Percentiles rank a stretch among this genome's conserved stretches.
Evolutionary conservation across 441 rosid species (phyloP).

Genomic region (Jatropha multifida): DNA sequence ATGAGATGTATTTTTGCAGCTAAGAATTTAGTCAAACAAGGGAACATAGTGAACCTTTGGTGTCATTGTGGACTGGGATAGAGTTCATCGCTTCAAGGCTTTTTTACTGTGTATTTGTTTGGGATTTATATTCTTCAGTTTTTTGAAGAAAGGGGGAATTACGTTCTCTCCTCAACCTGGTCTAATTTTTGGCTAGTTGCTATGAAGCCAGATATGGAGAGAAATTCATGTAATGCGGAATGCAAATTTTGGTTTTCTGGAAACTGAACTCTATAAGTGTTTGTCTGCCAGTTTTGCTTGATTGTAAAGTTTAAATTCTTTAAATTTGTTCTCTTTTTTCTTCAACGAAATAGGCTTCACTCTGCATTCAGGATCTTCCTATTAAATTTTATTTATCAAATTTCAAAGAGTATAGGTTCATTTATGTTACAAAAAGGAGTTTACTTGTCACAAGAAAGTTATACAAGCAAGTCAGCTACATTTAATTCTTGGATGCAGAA

Average conservation of each 20-base stretch:
- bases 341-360: not conserved
- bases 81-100: not conserved
- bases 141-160: not conserved
- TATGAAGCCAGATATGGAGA: not conserved
- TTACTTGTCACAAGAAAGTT: too few relatives aligned
- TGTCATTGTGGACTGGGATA: not conserved
- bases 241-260: conserved; percentile 8
- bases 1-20: not conserved
- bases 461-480: too few relatives aligned
- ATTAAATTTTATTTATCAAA: too few relatives aligned
- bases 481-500: too few relatives aligned
- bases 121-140: too few relatives aligned
- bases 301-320: not conserved
- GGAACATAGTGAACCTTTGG: not conserved
- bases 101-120: not conserved
- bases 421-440: not conserved
- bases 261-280: not conserved
- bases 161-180: not conserved
- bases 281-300: not conserved
- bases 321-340: not conserved
- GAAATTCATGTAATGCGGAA: not conserved
- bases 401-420: not conserved
- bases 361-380: not conserved
- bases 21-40: not conserved
- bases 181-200: not conserved